Evolutionary conservation across 1,139 yeast genomes (phyloP), one percentile per base, ranked within the genome.

Genomic region (Barnettozyma hawaiiensis): DNA sequence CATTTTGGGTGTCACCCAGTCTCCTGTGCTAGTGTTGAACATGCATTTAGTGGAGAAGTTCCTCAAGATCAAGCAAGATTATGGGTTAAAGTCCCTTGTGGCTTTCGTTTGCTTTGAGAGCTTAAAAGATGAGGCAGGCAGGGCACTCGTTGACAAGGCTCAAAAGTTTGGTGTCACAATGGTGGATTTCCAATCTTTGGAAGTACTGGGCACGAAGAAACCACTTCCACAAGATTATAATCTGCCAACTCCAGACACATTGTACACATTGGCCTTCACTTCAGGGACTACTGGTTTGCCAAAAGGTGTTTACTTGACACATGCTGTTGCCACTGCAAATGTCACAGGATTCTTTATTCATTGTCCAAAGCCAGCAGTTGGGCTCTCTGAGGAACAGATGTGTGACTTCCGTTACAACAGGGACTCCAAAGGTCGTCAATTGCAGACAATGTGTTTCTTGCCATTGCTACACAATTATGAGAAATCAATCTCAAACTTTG

Each of bases 261-360:
- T 65, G 21, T 72, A 70, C 54, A 71, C 78, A 21, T 65, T 75
- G 43, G 69, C 75, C 19, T 75, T 73, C 58, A 75, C 80, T 10
- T 71, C 77, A 2, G 80, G 80, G 31, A 74, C 80, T 16, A 73
- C 78, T 3, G 78, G 78, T 14, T 53, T 64, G 40, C 78, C 79
- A 5, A 75, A 74, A 51, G 80, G 80, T 21, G 78, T 73, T 21
- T 66, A 69, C 31, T 61, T 74, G 45, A 66, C 69, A 6, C 76
- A 75, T 42, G 54, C 52, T 20, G 64, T 60, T 43, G 73, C 73
- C 0, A 67, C 66, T 19, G 64, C 75, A 19, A 70, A 71, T 16
- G 55, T 67, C n/a, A 61, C 60, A 6, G 55, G 57, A 12, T 47
- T 52, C 38, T 52, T 53, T 32, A 45, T 54, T 5, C 60, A 57